Evolutionary conservation across 129 eudicot genomes (phyloP).

Genomic region (Saussurea involucrata): DNA sequence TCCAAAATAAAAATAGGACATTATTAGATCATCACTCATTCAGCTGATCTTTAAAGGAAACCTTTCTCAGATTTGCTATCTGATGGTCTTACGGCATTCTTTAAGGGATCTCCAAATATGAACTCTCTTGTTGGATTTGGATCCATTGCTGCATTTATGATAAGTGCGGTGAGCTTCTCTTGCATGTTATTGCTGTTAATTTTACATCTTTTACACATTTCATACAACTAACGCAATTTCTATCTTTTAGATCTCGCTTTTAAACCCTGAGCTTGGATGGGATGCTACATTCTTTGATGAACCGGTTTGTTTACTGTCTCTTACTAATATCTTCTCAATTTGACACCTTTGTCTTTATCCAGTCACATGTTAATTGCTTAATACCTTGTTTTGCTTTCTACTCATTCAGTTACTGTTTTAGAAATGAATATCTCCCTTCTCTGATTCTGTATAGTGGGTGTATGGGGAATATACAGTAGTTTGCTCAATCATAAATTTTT

Average conservation of each 20-base stretch:
- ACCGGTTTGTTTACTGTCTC: constrained; percentile 60
- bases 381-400: background rate
- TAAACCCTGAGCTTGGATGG: constrained; percentile 88
- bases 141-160: constrained; percentile 80
- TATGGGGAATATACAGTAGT: background rate
- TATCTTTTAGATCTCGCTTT: constrained; percentile 70
- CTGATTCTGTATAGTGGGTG: background rate
- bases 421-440: background rate
- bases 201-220: constrained; percentile 6
- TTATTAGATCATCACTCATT: background rate
- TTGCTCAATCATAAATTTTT: constrained; percentile 1
- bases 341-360: background rate
- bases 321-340: background rate
- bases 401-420: background rate
- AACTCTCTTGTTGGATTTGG: constrained; percentile 98
- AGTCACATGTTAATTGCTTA: background rate
- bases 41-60: background rate
- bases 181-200: constrained; percentile 8
- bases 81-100: constrained; percentile 77
- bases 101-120: constrained; percentile 91
- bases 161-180: constrained; percentile 59
- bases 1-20: background rate
- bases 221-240: constrained; percentile 9
- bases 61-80: constrained; percentile 57
- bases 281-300: constrained; percentile 92